Conservation (phyloP, 768 basidiomycete genomes). For the Trichaptum fuscoviolaceum region DNA sequence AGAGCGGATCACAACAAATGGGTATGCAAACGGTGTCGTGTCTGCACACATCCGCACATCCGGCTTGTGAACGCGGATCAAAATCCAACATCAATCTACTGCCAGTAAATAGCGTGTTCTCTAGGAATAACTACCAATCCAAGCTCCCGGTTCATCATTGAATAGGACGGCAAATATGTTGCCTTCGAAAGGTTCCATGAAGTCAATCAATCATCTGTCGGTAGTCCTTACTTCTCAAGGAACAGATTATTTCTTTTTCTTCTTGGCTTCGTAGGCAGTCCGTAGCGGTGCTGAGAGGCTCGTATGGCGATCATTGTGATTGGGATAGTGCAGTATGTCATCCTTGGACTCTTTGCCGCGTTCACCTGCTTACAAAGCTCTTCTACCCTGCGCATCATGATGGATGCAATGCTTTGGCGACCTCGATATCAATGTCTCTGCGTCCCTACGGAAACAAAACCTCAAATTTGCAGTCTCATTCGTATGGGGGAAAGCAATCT, state of each 20-base stretch:
- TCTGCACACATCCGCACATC: background rate
- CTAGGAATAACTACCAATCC: conserved; percentile 1
- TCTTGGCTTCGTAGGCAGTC: background rate
- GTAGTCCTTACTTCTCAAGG: background rate
- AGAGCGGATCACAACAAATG: background rate
- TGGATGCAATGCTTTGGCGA: background rate
- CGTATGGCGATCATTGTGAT: background rate
- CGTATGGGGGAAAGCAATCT: background rate
- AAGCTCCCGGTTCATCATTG: background rate
- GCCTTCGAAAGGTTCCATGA: background rate
- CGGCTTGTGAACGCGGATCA: background rate
- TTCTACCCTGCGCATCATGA: background rate
- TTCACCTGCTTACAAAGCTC: background rate
- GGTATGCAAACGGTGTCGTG: background rate
- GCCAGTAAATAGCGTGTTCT: background rate
- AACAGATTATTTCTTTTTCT: background rate
- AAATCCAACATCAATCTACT: background rate
- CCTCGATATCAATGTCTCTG: background rate
- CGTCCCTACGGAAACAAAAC: background rate
- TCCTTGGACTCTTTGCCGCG: background rate
- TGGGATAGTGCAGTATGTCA: background rate
- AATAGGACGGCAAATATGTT: background rate
- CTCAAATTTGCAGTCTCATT: background rate
- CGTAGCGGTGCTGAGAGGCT: background rate
- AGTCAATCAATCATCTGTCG: background rate